Percentiles rank a stretch among this genome's conserved stretches.
Evolutionary conservation across 495 filamentous ascomycete species (phyloP).

Genomic region (Tetracladium marchalianum): DNA sequence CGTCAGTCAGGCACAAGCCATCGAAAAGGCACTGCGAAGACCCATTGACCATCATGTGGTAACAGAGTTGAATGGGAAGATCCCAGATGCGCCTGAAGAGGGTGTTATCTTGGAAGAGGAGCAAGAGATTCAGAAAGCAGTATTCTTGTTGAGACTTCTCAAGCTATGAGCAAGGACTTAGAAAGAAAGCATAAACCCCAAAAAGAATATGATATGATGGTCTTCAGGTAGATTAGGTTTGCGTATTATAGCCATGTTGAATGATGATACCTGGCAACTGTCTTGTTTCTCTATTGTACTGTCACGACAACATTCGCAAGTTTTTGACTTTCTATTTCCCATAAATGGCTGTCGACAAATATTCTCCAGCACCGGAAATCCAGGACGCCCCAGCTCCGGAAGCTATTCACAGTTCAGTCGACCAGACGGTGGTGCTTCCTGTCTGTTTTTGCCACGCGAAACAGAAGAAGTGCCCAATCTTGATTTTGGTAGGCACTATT

Average conservation of each 20-base stretch:
- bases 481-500: background rate
- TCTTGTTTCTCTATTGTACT: too few relatives aligned
- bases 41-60: conserved; percentile 66
- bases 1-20: conserved; percentile 50
- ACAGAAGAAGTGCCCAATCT: background rate
- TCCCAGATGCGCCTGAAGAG: conserved; percentile 43
- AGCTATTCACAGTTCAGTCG: too few relatives aligned
- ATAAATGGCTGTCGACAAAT: too few relatives aligned
- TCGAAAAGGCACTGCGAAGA: conserved; percentile 73
- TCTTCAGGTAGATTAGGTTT: background rate
- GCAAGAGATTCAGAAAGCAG: conserved; percentile 80
- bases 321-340: too few relatives aligned
- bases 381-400: too few relatives aligned
- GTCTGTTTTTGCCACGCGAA: too few relatives aligned
- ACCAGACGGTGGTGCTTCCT: too few relatives aligned
- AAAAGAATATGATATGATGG: background rate
- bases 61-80: conserved; percentile 54
- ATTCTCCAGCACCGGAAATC: too few relatives aligned
- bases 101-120: conserved; percentile 73
- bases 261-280: too few relatives aligned
- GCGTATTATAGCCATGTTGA: too few relatives aligned
- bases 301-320: too few relatives aligned
- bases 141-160: conserved; percentile 72
- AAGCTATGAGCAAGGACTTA: conserved; percentile 42
- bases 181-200: background rate